Evolutionary conservation across 164 flowering plant genomes (phyloP).

Genomic region (Berberis thunbergii): DNA sequence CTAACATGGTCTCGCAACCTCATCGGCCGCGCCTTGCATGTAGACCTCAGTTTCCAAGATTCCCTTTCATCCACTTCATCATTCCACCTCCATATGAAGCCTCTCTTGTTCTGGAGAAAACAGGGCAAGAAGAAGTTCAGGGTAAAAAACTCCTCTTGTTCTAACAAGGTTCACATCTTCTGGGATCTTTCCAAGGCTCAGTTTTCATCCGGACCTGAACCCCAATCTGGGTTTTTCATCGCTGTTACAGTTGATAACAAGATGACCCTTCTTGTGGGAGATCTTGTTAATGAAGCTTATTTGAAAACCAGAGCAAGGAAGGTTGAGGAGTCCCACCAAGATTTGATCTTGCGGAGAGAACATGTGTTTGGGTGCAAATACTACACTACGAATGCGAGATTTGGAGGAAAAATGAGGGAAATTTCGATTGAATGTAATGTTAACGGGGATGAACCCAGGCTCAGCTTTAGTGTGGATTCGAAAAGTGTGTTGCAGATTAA

Average conservation of each 20-base stretch:
- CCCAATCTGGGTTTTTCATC: slow-evolving; percentile 53
- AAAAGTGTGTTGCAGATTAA: slow-evolving; percentile 46
- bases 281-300: slow-evolving; percentile 33
- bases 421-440: slow-evolving; percentile 43
- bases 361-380: slow-evolving; percentile 47
- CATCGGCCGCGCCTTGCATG: slow-evolving; percentile 49
- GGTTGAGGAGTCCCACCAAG: slow-evolving; percentile 15
- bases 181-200: slow-evolving; percentile 59
- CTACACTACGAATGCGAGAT: slow-evolving; percentile 42
- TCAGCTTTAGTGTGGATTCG: slow-evolving; percentile 42
- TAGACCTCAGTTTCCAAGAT: slow-evolving; percentile 28
- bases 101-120: slow-evolving; percentile 64
- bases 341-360: slow-evolving; percentile 45
- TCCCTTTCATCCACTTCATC: slow-evolving; percentile 8
- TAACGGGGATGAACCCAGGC: slow-evolving; percentile 26
- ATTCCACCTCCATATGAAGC: slow-evolving; percentile 45
- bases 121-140: slow-evolving; percentile 41
- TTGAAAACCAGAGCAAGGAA: slow-evolving; percentile 23
- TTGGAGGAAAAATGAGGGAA: slow-evolving; percentile 47
- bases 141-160: slow-evolving; percentile 6
- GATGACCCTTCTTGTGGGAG: slow-evolving; percentile 59
- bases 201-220: slow-evolving; percentile 62
- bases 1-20: slow-evolving; percentile 66
- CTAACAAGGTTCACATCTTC: slow-evolving; percentile 14
- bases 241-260: slow-evolving; percentile 39